phyloP scores from a whole-genome alignment of 768 basidiomycete species.

The Fomitopsis pulvina region DNA sequence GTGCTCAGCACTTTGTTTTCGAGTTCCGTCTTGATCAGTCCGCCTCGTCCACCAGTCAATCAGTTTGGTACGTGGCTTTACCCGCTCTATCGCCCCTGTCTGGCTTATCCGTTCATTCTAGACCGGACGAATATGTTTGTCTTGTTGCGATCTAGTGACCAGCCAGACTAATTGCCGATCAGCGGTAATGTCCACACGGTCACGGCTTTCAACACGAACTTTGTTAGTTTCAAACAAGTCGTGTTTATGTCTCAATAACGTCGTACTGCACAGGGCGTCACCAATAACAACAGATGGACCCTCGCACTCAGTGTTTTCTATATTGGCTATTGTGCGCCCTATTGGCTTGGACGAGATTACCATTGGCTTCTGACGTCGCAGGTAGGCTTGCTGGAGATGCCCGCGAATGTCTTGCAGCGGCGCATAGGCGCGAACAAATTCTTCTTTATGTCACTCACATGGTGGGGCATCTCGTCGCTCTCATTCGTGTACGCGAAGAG shows the following conservation, averaged over 20 bases:
- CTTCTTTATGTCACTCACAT: slow-evolving; percentile 46
- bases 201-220: slow-evolving; percentile 45
- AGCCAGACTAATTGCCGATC: background rate
- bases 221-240: slow-evolving; percentile 30
- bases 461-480: slow-evolving; percentile 48
- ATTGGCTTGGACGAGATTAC: background rate
- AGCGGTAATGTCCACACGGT: slow-evolving; percentile 55
- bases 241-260: no score
- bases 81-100: background rate
- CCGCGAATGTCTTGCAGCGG: slow-evolving; percentile 52
- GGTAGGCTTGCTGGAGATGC: slow-evolving; percentile 48
- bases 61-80: slow-evolving; percentile 15
- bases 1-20: slow-evolving; percentile 15
- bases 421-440: slow-evolving; percentile 53
- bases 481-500: slow-evolving; percentile 51
- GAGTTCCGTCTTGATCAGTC: background rate
- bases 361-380: background rate
- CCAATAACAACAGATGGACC: slow-evolving; percentile 49
- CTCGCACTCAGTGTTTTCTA: slow-evolving; percentile 53
- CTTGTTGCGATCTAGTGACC: background rate
- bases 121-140: slow-evolving; percentile 53
- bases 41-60: slow-evolving; percentile 8
- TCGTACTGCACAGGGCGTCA: slow-evolving; percentile 33
- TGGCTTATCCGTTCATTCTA: slow-evolving; percentile 13
- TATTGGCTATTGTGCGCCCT: slow-evolving; percentile 47